Percentiles rank a stretch among this genome's conserved stretches.
Conservation (phyloP, 192 early-diverging fungal genomes). For the Umbelopsis ramanniana region DNA sequence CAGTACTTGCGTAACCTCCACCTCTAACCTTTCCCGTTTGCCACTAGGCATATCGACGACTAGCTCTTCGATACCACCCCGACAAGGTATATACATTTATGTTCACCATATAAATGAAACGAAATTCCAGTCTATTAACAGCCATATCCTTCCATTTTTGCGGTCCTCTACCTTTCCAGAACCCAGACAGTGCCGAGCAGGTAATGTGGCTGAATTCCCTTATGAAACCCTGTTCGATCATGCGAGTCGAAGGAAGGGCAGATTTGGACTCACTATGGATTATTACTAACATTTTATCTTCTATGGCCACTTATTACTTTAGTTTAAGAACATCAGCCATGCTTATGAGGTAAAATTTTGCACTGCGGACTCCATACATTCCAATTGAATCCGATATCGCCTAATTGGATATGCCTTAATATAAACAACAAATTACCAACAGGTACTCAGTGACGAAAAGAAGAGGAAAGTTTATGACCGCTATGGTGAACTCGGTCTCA, state of each 20-base stretch:
- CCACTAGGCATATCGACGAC: conserved; percentile 45
- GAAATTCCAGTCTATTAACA: not conserved
- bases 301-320: no score
- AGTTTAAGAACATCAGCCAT: conserved; percentile 86
- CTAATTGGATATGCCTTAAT: conserved; percentile 19
- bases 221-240: not conserved
- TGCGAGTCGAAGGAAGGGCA: not conserved
- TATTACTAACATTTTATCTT: not conserved
- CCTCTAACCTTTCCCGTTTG: conserved; percentile 26
- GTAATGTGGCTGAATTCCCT: conserved; percentile 26
- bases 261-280: no score
- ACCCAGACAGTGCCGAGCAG: conserved; percentile 45
- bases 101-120: conserved; percentile 24
- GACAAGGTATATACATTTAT: conserved; percentile 53
- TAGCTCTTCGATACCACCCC: conserved; percentile 67
- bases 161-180: conserved; percentile 19
- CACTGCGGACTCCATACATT: conserved; percentile 25
- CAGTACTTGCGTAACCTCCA: conserved; percentile 4
- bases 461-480: conserved; percentile 90
- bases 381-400: conserved; percentile 15
- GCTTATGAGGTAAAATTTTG: conserved; percentile 73
- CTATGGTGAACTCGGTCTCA: conserved; percentile 80
- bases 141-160: no score
- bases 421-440: not conserved
- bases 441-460: conserved; percentile 69